These are phyloP conservation scores for Vickermania spadyakhi DNA, from an alignment of 208 protist species.

Conservation along the genomic window DNA sequence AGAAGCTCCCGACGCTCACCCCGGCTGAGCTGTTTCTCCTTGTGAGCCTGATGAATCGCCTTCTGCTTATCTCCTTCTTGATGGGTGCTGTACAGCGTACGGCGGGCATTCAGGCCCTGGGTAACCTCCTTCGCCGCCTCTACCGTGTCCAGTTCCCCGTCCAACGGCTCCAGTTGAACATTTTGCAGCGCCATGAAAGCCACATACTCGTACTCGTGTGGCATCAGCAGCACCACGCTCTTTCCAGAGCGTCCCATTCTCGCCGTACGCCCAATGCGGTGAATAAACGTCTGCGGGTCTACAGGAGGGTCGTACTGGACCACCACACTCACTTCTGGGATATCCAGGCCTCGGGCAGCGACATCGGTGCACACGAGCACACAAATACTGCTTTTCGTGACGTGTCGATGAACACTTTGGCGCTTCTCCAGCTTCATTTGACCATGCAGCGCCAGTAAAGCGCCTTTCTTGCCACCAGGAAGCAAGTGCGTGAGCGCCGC, in stretches of 20 bases:
- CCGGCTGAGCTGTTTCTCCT: constrained; percentile 56
- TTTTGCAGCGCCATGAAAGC: constrained; percentile 89
- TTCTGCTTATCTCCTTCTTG: constrained; percentile 52
- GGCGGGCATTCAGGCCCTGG: constrained; percentile 46
- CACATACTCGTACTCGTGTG: constrained; percentile 90
- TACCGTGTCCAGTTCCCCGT: constrained; percentile 59
- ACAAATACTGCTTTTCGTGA: constrained; percentile 41
- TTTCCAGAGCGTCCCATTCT: constrained; percentile 91
- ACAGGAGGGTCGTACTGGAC: constrained; percentile 97
- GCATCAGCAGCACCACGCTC: constrained; percentile 91
- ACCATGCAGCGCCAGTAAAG: constrained; percentile 84
- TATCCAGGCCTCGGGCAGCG: constrained; percentile 94
- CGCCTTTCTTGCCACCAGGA: constrained; percentile 31
- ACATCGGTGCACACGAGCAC: constrained; percentile 96
- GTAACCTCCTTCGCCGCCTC: constrained; percentile 39
- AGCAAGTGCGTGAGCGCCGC: constrained; percentile 60
- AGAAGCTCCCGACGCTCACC: constrained; percentile 60
- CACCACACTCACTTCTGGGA: constrained; percentile 93
- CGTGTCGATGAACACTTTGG: constrained; percentile 64
- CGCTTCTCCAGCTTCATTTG: constrained; percentile 88
- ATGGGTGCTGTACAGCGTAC: constrained; percentile 60
- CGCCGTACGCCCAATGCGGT: constrained; percentile 95
- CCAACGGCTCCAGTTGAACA: constrained; percentile 64
- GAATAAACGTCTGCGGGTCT: constrained; percentile 93
- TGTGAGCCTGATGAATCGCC: constrained; percentile 54